Percentiles rank a stretch among this genome's conserved stretches.
Conservation (phyloP, 441 rosid genomes). For the Hura crepitans region DNA sequence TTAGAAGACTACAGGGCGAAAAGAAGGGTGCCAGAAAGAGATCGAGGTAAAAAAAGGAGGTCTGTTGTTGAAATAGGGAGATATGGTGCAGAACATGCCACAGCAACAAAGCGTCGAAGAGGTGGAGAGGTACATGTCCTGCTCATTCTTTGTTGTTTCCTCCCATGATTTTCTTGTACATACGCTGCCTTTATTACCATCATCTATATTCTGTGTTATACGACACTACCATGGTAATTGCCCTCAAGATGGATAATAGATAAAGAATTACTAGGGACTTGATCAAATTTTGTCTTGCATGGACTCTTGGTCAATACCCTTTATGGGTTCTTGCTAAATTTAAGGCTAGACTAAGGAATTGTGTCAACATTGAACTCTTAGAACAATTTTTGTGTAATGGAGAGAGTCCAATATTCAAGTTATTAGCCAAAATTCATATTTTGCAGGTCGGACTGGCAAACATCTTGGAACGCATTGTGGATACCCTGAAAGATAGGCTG, state of each 20-base stretch:
- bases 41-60: constrained; percentile 56
- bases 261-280: neutral
- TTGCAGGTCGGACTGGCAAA: constrained; percentile 86
- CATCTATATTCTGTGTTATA: neutral
- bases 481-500: constrained; percentile 49
- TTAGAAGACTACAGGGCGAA: constrained; percentile 56
- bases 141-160: constrained; percentile 9
- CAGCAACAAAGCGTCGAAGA: constrained; percentile 83
- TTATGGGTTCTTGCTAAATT: neutral
- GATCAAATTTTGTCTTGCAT: neutral
- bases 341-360: neutral
- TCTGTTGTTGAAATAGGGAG: constrained; percentile 47
- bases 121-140: constrained; percentile 77
- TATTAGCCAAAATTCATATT: neutral
- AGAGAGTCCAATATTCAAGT: neutral
- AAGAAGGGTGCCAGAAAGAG: constrained; percentile 62
- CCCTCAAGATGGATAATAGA: neutral
- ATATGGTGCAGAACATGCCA: constrained; percentile 47
- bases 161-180: neutral
- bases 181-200: neutral
- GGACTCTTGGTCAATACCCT: too few relatives aligned
- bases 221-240: neutral
- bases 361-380: neutral
- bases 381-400: neutral
- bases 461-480: constrained; percentile 72